Evolutionary conservation across 768 basidiomycete genomes (phyloP).

Genomic region (Heimioporus sp.): DNA sequence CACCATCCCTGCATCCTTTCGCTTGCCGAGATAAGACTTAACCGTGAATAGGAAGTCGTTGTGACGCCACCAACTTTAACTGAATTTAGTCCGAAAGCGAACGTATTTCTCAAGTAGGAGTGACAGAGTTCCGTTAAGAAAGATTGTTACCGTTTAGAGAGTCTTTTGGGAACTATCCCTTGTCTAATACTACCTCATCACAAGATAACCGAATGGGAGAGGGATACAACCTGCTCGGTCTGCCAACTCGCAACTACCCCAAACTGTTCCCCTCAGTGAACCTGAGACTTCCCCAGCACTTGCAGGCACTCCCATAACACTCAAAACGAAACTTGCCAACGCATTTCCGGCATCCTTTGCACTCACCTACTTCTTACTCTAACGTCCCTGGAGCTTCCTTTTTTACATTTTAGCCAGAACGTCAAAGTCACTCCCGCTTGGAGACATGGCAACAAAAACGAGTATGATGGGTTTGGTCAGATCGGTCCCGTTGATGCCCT

Average conservation of each 20-base stretch:
- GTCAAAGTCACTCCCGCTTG: conserved; percentile 25
- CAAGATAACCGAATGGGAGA: too few relatives aligned
- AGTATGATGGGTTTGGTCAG: conserved; percentile 9
- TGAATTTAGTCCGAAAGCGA: too few relatives aligned
- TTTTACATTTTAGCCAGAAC: conserved; percentile 16
- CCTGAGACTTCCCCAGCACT: conserved; percentile 8
- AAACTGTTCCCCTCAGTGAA: conserved; percentile 4
- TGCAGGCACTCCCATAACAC: conserved; percentile 15
- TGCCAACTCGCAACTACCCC: too few relatives aligned
- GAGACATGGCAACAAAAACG: conserved; percentile 12
- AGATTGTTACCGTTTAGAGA: too few relatives aligned
- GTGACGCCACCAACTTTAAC: too few relatives aligned
- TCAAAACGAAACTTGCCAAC: conserved; percentile 5
- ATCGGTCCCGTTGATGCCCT: conserved; percentile 6
- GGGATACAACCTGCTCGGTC: too few relatives aligned
- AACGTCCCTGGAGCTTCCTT: conserved; percentile 21
- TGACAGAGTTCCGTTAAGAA: too few relatives aligned
- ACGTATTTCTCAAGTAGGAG: too few relatives aligned
- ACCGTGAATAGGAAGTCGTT: too few relatives aligned
- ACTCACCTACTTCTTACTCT: conserved; percentile 32
- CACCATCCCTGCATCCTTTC: conserved; percentile 7
- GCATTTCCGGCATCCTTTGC: conserved; percentile 35
- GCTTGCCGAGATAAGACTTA: too few relatives aligned
- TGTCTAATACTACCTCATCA: too few relatives aligned
- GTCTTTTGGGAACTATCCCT: too few relatives aligned